A percentile compares a stretch with the other conserved stretches of the same genome.
phyloP scores from a whole-genome alignment of 129 eudicot species.

The Artemisia argyi region DNA sequence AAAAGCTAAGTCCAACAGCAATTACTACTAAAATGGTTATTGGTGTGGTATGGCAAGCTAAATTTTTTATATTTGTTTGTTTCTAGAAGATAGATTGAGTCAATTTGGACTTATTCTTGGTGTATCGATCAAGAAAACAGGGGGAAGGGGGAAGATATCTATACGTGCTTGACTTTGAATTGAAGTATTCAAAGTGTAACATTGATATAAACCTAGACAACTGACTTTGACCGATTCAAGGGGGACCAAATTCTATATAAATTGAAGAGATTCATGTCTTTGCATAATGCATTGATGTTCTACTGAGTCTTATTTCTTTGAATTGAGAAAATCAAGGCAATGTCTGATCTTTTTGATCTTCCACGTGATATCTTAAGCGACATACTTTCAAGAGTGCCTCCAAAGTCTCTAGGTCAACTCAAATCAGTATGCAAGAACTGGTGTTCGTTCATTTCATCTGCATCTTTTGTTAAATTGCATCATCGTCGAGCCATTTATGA shows the following conservation, averaged over 20 bases:
- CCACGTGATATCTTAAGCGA: constrained; percentile 27
- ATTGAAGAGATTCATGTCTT: neutral
- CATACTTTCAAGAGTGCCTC: constrained; percentile 39
- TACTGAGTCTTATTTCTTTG: too few species aligned
- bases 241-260: neutral
- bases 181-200: constrained; percentile 18
- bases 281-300: too few species aligned
- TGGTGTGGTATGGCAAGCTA: too few species aligned
- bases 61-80: too few species aligned
- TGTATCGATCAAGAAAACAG: too few species aligned
- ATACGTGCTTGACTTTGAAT: neutral
- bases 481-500: constrained; percentile 17
- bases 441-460: constrained; percentile 27
- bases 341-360: constrained; percentile 6
- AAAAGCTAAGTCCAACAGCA: too few species aligned
- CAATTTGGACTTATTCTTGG: too few species aligned
- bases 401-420: constrained; percentile 38
- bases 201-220: neutral
- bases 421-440: constrained; percentile 36
- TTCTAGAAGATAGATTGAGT: too few species aligned
- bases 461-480: constrained; percentile 26
- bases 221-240: too few species aligned
- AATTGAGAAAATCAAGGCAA: neutral
- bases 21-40: too few species aligned
- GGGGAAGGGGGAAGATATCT: too few species aligned